These are phyloP conservation scores for Clavispora santaluciae DNA, from an alignment of 805 yeast genomes.

Conservation along the genomic window DNA sequence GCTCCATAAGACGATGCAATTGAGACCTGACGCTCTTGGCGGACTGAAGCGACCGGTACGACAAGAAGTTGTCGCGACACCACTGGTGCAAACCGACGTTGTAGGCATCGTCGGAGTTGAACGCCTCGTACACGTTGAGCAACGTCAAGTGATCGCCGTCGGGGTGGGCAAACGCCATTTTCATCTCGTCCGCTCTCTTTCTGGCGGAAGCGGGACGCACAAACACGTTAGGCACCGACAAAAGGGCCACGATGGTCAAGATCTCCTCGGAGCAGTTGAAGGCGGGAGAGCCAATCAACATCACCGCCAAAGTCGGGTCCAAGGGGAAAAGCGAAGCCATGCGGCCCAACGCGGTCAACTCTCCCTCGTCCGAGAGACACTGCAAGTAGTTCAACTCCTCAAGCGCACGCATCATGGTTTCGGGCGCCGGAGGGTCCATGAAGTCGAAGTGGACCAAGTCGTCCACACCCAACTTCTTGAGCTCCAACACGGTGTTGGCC, in stretches of 20 bases:
- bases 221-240: slow-evolving; percentile 91
- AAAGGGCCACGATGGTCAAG: slow-evolving; percentile 79
- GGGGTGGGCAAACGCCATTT: slow-evolving; percentile 81
- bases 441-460: slow-evolving; percentile 97
- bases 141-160: slow-evolving; percentile 94
- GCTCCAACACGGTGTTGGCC: slow-evolving; percentile 85
- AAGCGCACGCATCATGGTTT: slow-evolving; percentile 98
- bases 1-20: slow-evolving; percentile 76
- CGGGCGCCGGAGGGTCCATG: slow-evolving; percentile 99
- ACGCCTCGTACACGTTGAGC: slow-evolving; percentile 83
- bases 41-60: slow-evolving; percentile 74
- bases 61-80: slow-evolving; percentile 88
- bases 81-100: slow-evolving; percentile 67
- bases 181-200: slow-evolving; percentile 88
- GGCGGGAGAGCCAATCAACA: slow-evolving; percentile 83
- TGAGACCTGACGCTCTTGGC: slow-evolving; percentile 88
- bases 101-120: slow-evolving; percentile 67
- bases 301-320: slow-evolving; percentile 92
- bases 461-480: slow-evolving; percentile 91
- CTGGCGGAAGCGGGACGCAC: slow-evolving; percentile 86
- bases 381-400: slow-evolving; percentile 90
- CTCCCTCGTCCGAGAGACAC: slow-evolving; percentile 90
- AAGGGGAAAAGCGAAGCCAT: slow-evolving; percentile 89
- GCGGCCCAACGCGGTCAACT: slow-evolving; percentile 83
- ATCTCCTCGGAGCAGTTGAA: slow-evolving; percentile 86